Evolutionary conservation across 306 rosid genomes (phyloP).

Genomic region (Cicer bijugum): DNA sequence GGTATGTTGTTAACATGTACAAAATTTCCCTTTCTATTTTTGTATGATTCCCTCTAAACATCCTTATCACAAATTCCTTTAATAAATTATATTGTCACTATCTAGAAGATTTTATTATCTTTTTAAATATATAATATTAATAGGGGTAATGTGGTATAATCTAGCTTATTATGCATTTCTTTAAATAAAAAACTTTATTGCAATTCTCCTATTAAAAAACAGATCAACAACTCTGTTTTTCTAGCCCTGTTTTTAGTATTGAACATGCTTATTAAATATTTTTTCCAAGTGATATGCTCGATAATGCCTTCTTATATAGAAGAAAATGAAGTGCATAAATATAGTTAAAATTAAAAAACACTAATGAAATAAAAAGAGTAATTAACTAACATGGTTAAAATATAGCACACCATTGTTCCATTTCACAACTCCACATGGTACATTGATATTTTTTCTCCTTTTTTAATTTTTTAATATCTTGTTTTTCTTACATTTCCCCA

Average conservation of each 20-base stretch:
- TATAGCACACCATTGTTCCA: not conserved
- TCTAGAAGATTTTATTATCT: not conserved
- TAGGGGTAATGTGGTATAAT: not conserved
- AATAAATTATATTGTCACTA: conserved; percentile 10
- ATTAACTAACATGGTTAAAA: not conserved
- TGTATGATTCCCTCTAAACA: conserved; percentile 4
- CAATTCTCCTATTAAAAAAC: not conserved
- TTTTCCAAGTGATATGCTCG: too few relatives aligned
- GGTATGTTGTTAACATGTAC: conserved; percentile 38
- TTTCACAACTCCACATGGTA: not conserved
- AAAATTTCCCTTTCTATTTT: not conserved
- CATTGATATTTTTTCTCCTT: not conserved
- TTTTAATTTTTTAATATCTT: not conserved
- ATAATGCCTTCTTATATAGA: too few relatives aligned
- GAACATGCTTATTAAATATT: too few relatives aligned
- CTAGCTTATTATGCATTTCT: conserved; percentile 5
- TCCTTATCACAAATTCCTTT: not conserved
- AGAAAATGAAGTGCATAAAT: not conserved
- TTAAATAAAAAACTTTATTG: not conserved
- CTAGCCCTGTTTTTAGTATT: not conserved
- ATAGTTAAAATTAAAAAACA: not conserved
- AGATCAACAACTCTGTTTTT: conserved; percentile 14
- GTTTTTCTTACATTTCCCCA: not conserved
- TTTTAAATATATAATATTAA: not conserved
- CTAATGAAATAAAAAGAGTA: not conserved